Base-by-base conservation (phyloP, 345 rosid species). In the Lagerstroemia speciosa region DNA sequence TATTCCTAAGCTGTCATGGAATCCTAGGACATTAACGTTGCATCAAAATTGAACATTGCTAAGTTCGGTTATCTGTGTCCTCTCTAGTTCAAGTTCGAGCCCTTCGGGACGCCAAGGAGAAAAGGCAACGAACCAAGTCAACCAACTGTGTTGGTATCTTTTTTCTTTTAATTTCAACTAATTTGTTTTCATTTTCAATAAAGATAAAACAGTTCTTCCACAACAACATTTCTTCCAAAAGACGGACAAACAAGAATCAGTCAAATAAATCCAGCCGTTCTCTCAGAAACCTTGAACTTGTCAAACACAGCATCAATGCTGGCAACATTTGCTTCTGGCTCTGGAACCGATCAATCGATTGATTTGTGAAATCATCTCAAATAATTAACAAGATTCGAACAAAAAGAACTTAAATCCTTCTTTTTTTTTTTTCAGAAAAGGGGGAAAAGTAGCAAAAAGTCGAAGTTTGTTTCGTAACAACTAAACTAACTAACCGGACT, bases 401-500 rank as follows among this genome's bases (percentile, higher is more conserved):
- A 48, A 48, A 48, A 19, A 19, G 20, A 48, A n/a, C n/a, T n/a
- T n/a, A n/a, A n/a, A n/a, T n/a, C n/a, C n/a, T n/a, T n/a, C n/a
- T n/a, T n/a, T n/a, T n/a, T 19, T 24, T 6, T 3, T 11, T 19
- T 48, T 22, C 24, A 46, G 24, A 19, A 48, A 48, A 48, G 55
- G n/a, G 53, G 55, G 55, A 58, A 58, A 58, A 20, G 22, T 58
- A 58, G 63, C 63, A 27, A 58, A 30, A 48, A 48, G 55, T 16
- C 6, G 26, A 48, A 17, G 17, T 48, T 48, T 48, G 14, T 2
- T 14, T n/a, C 14, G 30, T 7, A 10, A 14, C 19, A 58, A 10
- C 63, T n/a, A 7, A 53, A 58, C 14, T 14, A 11, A 65, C 93
- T 72, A 37, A 95, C 99, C 99, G 74, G 96, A 88, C 82, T 95